These are phyloP conservation scores for Phytophthora vignae DNA, from an alignment of 352 stramenopile genomes.

Conservation along the genomic window DNA sequence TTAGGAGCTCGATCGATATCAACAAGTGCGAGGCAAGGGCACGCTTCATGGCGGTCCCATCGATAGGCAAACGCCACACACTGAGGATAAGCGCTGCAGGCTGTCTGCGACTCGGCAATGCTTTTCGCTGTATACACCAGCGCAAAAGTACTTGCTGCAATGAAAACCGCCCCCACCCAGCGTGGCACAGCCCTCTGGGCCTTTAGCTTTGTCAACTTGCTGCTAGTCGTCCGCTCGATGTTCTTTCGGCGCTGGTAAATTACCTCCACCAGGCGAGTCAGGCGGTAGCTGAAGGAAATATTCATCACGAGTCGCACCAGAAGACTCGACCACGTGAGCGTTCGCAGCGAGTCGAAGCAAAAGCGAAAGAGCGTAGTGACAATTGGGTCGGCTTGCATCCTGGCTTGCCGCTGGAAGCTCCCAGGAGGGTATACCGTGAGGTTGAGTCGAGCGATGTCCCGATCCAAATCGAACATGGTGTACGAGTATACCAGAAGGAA, in stretches of 20 bases:
- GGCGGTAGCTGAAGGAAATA: slow-evolving; percentile 32
- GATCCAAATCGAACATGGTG: slow-evolving; percentile 29
- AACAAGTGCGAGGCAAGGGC: slow-evolving; percentile 46
- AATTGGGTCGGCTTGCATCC: slow-evolving; percentile 20
- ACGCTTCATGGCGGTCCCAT: slow-evolving; percentile 20
- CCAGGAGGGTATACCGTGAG: slow-evolving; percentile 11
- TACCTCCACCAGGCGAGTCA: slow-evolving; percentile 28
- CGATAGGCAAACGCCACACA: slow-evolving; percentile 25
- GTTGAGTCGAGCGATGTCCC: slow-evolving; percentile 23
- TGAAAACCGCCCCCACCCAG: slow-evolving; percentile 13
- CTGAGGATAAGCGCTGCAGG: slow-evolving; percentile 14
- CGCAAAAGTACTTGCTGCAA: background rate
- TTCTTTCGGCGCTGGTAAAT: slow-evolving; percentile 13
- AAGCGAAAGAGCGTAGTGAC: slow-evolving; percentile 27
- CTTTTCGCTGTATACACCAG: slow-evolving; percentile 17
- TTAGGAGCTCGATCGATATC: slow-evolving; percentile 28
- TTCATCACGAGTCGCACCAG: slow-evolving; percentile 30
- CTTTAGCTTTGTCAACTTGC: slow-evolving; percentile 1
- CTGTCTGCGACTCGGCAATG: slow-evolving; percentile 16
- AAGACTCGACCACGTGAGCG: slow-evolving; percentile 13
- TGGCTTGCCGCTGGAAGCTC: slow-evolving; percentile 22
- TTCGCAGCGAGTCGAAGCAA: slow-evolving; percentile 35
- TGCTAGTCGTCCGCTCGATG: background rate
- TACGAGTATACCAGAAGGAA: slow-evolving; percentile 29
- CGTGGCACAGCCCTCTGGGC: slow-evolving; percentile 1